A percentile compares a stretch with the other conserved stretches of the same genome.
phyloP scores from a whole-genome alignment of 2,329 filamentous ascomycete species.

The Helicocarpus griseus region DNA sequence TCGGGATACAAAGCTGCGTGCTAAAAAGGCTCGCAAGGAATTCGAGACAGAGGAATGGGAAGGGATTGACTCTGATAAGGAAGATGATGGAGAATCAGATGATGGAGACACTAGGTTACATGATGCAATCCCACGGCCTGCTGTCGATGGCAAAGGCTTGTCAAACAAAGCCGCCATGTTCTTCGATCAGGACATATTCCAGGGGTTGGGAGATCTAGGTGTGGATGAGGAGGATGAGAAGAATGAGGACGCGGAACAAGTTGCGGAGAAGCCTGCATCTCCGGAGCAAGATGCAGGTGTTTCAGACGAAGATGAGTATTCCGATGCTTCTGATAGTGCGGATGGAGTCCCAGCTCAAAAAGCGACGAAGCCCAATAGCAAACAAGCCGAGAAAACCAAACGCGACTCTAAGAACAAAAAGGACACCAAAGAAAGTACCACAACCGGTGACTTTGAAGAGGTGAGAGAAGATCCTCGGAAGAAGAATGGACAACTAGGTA shows the following conservation, averaged over 20 bases:
- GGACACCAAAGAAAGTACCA: conserved; percentile 12
- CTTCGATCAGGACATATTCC: conserved; percentile 92
- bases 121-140: conserved; percentile 7
- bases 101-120: conserved; percentile 38
- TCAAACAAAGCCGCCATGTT: conserved; percentile 80
- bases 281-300: conserved; percentile 22
- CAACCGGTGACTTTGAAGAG: conserved; percentile 28
- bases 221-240: conserved; percentile 44
- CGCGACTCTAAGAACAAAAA: conserved; percentile 15
- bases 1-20: conserved; percentile 74
- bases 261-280: not conserved
- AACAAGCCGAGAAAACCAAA: conserved; percentile 15
- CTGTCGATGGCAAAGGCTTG: conserved; percentile 43
- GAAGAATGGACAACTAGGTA: conserved; percentile 35
- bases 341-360: conserved; percentile 1
- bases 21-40: conserved; percentile 77
- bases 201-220: conserved; percentile 61
- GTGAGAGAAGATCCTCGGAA: conserved; percentile 30
- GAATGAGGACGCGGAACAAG: conserved; percentile 27
- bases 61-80: conserved; percentile 58
- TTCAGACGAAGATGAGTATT: conserved; percentile 24
- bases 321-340: not conserved
- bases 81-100: conserved; percentile 50
- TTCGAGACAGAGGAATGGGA: conserved; percentile 86
- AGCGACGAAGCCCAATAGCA: conserved; percentile 16